Base-by-base conservation (phyloP, 129 eudicot species). In the Flaveria brownii region DNA sequence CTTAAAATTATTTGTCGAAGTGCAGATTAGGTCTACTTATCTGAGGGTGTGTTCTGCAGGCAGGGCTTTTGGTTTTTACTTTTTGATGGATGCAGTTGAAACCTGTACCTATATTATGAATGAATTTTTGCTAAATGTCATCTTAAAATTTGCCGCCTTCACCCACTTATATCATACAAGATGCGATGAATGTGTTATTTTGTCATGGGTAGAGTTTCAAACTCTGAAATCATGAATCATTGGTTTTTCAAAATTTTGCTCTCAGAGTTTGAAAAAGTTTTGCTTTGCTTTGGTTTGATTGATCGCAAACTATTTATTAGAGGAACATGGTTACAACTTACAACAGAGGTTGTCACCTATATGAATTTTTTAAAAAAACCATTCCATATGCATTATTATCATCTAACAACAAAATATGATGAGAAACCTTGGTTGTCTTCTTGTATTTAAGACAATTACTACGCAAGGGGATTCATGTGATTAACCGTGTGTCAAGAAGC, bases 41-140 rank as follows among this genome's bases (percentile, higher is more conserved):
- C 17, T 23, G 55, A 47, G 64, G 18, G 33, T 50, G 63, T 71
- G 82, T 47, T 71, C 64, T 20, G 17, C 28, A 18, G 20, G 6
- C 59, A 68, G 74, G 72, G 18, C 14, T 42, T 36, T 73, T 59
- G 78, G 80, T 77, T 47, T 77, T 77, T 39, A 61, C 36, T 30
- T 30, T 30, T 30, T 30, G 36, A 57, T 52, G 39, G 49, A 70
- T 71, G 73, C 67, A 51, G 49, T 50, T 63, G 78, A 17, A 42
- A 51, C 66, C 54, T 42, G 56, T 51, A 55, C 46, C 68, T n/a
- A 11, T 67, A 9, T 47, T 17, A 49, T 70, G 50, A 28, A 69
- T 56, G 70, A 59, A 57, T 69, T 57, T 59, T 43, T 20, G 68
- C 43, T 46, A 33, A 9, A 25, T 68, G 46, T 42, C 54, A 9